A percentile compares a stretch with the other conserved stretches of the same genome.
These are phyloP conservation scores for Dothideomycetidae sp. DNA, from an alignment of 2,329 filamentous ascomycete species.

Conservation along the genomic window DNA sequence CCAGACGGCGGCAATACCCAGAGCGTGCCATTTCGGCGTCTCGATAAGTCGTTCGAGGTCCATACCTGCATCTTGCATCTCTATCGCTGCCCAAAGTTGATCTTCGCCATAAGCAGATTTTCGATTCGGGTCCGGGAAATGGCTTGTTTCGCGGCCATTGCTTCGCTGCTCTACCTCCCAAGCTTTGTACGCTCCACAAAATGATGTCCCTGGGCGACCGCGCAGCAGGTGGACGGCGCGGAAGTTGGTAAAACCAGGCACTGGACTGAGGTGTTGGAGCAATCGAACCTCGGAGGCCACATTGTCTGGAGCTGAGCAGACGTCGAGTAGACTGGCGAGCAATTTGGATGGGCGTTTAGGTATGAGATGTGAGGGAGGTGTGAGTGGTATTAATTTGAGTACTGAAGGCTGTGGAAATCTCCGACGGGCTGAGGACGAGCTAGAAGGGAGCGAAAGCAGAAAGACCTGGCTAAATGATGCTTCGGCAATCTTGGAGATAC, in stretches of 20 bases:
- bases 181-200: conserved; percentile 32
- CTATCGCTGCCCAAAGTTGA: conserved; percentile 49
- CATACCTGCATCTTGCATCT: conserved; percentile 51
- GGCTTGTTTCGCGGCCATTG: conserved; percentile 26
- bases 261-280: conserved; percentile 42
- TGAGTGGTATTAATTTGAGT: conserved; percentile 32
- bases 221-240: conserved; percentile 44
- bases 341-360: conserved; percentile 37
- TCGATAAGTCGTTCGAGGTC: conserved; percentile 34
- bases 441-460: conserved; percentile 31
- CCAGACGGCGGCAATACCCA: conserved; percentile 35
- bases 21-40: conserved; percentile 1
- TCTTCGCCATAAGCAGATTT: conserved; percentile 38
- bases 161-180: conserved; percentile 32
- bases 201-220: conserved; percentile 39
- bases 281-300: conserved; percentile 36
- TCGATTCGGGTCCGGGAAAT: conserved; percentile 43
- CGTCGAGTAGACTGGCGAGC: conserved; percentile 26
- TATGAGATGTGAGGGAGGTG: conserved; percentile 26
- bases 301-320: conserved; percentile 31
- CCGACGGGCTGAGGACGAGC: conserved; percentile 2
- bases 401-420: conserved; percentile 28
- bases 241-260: conserved; percentile 50
- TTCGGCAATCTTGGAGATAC: conserved; percentile 48
- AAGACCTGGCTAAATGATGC: conserved; percentile 55